Evolutionary conservation across 2,329 filamentous ascomycete species (phyloP), one percentile per base, ranked within the genome.

Genomic region (Diplocarpon mali): DNA sequence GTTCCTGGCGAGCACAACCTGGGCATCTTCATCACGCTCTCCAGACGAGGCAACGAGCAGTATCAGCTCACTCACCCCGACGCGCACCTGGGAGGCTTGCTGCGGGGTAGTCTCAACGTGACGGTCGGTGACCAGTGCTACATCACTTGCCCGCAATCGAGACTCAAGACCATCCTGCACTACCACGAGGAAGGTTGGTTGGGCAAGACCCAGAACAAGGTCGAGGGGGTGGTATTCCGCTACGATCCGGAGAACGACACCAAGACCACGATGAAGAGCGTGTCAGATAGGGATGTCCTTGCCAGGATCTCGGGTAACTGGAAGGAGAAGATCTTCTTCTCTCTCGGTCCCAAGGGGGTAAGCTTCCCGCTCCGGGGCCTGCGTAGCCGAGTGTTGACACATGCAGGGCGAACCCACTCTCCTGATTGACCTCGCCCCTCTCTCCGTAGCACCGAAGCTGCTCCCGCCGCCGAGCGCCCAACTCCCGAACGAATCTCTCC

Each of bases 151-250:
- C 76, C 83, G n/a, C 81, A 88, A 67, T 95, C 88, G 2, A 83
- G 81, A 60, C 76, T 94, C 54, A 96, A 96, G 68, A 84, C 82
- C 14, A 95, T 98, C 51, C 67, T 98, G 38, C 82, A 93, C 58
- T 98, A 98, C 62, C 70, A 89, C 44, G 90, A 96, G 59, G 90
- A 96, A 57, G 88, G 89, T 40, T 98, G 92, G 89, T 73, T 96
- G 27, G 86, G 89, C 38, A 85, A 86, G 53, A 78, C 86, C 15
- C 90, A 93, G 56, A 95, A 96, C 65, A 88, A 83, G 60, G 83
- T 98, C 30, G 80, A 93, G 49, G 92, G 92, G 14, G 78, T 95
- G 44, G 74, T 96, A 44, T 98, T 95, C 72, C 82, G 76, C 40
- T 95, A 95, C 56, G 84, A 95, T 58, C 84, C 88, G 0, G 78